Conservation (phyloP, 2,329 filamentous ascomycete genomes). For the Pseudogymnoascus sp. region DNA sequence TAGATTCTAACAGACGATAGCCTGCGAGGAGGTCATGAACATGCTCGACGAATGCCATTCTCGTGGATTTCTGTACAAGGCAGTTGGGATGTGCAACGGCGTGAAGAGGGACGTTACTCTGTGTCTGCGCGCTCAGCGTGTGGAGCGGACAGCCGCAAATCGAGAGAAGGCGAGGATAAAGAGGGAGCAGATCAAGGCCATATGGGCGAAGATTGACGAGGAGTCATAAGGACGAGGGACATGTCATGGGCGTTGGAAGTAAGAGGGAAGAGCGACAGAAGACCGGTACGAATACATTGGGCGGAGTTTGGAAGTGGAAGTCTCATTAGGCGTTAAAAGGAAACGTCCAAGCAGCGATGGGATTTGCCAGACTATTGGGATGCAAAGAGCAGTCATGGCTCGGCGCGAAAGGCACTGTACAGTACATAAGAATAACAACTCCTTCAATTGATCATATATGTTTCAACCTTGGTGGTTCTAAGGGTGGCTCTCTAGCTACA, state of each 20-base stretch:
- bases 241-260: background rate
- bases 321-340: background rate
- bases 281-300: conserved; percentile 4
- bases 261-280: background rate
- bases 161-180: conserved; percentile 61
- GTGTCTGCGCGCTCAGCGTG: conserved; percentile 73
- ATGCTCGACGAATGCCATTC: conserved; percentile 94
- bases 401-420: background rate
- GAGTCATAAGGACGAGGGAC: conserved; percentile 42
- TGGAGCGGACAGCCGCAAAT: conserved; percentile 70
- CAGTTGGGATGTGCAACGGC: conserved; percentile 80
- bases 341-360: conserved; percentile 5
- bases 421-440: conserved; percentile 6
- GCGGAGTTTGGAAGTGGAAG: background rate
- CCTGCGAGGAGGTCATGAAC: conserved; percentile 88
- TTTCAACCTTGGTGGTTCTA: background rate
- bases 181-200: conserved; percentile 64
- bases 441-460: background rate
- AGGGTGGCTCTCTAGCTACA: conserved; percentile 18
- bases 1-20: conserved; percentile 39
- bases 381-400: background rate
- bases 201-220: conserved; percentile 71
- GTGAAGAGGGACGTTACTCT: conserved; percentile 76
- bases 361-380: background rate
- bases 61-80: conserved; percentile 84